A percentile compares a stretch with the other conserved stretches of the same genome.
Conservation (phyloP, 768 basidiomycete genomes). For the Auriscalpium vulgare region DNA sequence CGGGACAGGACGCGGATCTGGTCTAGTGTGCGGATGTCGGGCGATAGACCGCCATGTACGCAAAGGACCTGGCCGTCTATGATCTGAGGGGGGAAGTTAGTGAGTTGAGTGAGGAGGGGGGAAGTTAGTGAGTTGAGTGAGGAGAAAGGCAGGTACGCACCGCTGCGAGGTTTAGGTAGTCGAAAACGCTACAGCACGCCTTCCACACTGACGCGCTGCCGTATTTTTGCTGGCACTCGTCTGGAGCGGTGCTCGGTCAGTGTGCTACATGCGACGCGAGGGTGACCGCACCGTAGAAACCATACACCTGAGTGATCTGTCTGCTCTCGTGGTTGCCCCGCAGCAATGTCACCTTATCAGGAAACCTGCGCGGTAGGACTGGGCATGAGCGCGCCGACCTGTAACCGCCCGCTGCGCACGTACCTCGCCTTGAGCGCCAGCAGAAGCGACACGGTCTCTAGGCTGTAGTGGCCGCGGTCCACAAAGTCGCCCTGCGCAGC, state of each 20-base stretch:
- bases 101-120: background rate
- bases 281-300: slow-evolving; percentile 77
- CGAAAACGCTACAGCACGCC: slow-evolving; percentile 94
- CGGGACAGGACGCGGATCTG: slow-evolving; percentile 89
- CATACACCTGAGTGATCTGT: slow-evolving; percentile 97
- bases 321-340: slow-evolving; percentile 95
- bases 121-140: background rate
- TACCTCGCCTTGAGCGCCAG: slow-evolving; percentile 86
- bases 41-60: slow-evolving; percentile 93
- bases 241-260: slow-evolving; percentile 28
- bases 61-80: slow-evolving; percentile 90
- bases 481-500: slow-evolving; percentile 84
- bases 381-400: background rate
- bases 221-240: slow-evolving; percentile 98
- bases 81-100: slow-evolving; percentile 47
- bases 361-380: slow-evolving; percentile 50
- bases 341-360: slow-evolving; percentile 84
- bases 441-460: slow-evolving; percentile 89
- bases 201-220: slow-evolving; percentile 95
- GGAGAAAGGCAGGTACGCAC: slow-evolving; percentile 34
- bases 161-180: slow-evolving; percentile 90
- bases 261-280: background rate
- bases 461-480: slow-evolving; percentile 90
- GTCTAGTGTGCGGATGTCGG: slow-evolving; percentile 91
- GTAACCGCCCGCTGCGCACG: slow-evolving; percentile 5